Conservation (phyloP, 192 early-diverging fungal species). For the Anaeromyces robustus region DNA sequence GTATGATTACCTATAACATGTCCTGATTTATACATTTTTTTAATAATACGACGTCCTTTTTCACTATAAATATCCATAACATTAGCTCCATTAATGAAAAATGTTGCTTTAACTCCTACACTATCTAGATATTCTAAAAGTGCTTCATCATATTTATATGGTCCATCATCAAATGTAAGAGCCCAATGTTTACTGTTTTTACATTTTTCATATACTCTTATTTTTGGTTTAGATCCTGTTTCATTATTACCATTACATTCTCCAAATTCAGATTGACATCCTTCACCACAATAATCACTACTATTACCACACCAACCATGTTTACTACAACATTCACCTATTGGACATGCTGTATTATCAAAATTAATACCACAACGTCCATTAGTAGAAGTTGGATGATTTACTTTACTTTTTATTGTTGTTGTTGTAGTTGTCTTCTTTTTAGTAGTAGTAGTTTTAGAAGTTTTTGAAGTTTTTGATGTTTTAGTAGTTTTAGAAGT, state of each 20-base stretch:
- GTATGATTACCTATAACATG: constrained; percentile 39
- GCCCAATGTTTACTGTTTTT: constrained; percentile 22
- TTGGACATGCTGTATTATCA: neutral
- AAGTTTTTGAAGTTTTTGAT: no score
- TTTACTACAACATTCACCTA: neutral
- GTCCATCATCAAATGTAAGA: constrained; percentile 52
- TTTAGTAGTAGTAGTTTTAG: no score
- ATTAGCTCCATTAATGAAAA: constrained; percentile 54
- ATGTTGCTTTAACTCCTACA: constrained; percentile 30
- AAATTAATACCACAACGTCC: neutral
- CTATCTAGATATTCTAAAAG: constrained; percentile 12
- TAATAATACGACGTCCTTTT: neutral
- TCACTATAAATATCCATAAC: constrained; percentile 8
- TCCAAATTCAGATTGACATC: constrained; percentile 8
- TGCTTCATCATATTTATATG: constrained; percentile 6
- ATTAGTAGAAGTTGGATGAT: neutral
- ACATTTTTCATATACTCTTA: constrained; percentile 10
- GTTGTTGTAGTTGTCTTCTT: no score
- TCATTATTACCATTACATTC: neutral
- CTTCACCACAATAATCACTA: neutral
- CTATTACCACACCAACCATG: neutral
- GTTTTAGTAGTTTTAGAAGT: no score
- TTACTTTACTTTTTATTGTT: no score
- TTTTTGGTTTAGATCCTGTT: neutral
- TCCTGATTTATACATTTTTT: constrained; percentile 10